A percentile compares a stretch with the other conserved stretches of the same genome.
These are phyloP conservation scores for Xerocomellus intermedius DNA, from an alignment of 768 basidiomycete species.

Conservation along the genomic window DNA sequence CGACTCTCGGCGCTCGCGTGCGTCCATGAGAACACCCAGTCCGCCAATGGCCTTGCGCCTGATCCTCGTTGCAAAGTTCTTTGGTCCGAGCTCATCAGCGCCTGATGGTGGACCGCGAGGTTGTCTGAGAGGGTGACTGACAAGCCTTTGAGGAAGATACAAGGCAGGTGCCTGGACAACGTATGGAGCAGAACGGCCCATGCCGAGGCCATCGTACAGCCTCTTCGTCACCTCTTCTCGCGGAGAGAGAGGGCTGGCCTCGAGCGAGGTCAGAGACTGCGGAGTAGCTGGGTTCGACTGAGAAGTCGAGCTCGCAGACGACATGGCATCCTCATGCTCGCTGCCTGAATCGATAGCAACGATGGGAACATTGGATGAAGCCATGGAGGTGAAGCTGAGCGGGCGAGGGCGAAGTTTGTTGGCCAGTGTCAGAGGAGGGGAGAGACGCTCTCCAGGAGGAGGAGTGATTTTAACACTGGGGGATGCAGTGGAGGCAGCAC, in stretches of 20 bases:
- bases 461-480: conserved; percentile 74
- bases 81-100: conserved; percentile 80
- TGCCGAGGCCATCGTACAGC: conserved; percentile 85
- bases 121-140: conserved; percentile 77
- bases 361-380: conserved; percentile 44
- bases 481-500: conserved; percentile 50
- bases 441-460: conserved; percentile 57
- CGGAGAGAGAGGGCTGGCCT: conserved; percentile 62
- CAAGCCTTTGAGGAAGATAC: conserved; percentile 49
- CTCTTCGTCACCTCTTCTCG: conserved; percentile 87
- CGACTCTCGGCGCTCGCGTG: conserved; percentile 74
- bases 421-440: conserved; percentile 40
- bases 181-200: conserved; percentile 62
- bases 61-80: conserved; percentile 87
- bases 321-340: conserved; percentile 54
- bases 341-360: conserved; percentile 58
- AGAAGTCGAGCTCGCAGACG: conserved; percentile 58
- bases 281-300: conserved; percentile 78
- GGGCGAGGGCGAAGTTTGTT: conserved; percentile 61
- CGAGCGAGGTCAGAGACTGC: conserved; percentile 60
- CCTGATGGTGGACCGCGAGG: conserved; percentile 86
- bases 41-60: conserved; percentile 83
- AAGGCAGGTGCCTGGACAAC: conserved; percentile 19
- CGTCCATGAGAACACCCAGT: conserved; percentile 74
- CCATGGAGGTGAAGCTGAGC: conserved; percentile 54